phyloP scores from a whole-genome alignment of 73 alveolate genomes.

The Vitrella brassicaformis region DNA sequence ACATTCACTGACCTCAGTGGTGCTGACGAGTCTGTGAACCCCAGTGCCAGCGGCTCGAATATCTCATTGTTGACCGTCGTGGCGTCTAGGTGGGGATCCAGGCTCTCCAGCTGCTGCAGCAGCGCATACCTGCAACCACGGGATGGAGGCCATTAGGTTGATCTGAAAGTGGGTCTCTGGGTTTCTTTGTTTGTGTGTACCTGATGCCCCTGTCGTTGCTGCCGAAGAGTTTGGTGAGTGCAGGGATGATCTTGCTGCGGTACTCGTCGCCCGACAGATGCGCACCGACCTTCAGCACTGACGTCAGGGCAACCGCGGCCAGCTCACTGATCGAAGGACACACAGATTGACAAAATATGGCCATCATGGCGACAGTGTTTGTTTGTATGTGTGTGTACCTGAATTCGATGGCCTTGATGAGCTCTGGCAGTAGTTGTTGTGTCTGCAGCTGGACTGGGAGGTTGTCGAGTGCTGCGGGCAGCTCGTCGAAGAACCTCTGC shows the following conservation, averaged over 20 bases:
- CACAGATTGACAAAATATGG: too few relatives aligned
- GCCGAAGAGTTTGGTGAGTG: neutral
- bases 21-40: neutral
- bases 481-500: neutral
- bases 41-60: neutral
- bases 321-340: too few relatives aligned
- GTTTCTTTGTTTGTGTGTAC: too few relatives aligned
- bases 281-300: neutral
- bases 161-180: too few relatives aligned
- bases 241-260: neutral
- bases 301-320: neutral
- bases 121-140: neutral
- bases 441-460: neutral
- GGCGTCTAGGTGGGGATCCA: neutral
- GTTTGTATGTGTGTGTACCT: too few relatives aligned
- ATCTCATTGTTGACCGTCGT: neutral
- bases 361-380: too few relatives aligned
- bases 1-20: too few relatives aligned
- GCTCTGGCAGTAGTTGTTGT: neutral
- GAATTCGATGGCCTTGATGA: neutral
- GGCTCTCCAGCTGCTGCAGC: neutral
- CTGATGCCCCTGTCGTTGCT: neutral
- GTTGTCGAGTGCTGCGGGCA: neutral
- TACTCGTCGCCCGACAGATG: neutral
- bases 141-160: too few relatives aligned